Conservation (phyloP, 805 yeast genomes). For the Candida insectalens region DNA sequence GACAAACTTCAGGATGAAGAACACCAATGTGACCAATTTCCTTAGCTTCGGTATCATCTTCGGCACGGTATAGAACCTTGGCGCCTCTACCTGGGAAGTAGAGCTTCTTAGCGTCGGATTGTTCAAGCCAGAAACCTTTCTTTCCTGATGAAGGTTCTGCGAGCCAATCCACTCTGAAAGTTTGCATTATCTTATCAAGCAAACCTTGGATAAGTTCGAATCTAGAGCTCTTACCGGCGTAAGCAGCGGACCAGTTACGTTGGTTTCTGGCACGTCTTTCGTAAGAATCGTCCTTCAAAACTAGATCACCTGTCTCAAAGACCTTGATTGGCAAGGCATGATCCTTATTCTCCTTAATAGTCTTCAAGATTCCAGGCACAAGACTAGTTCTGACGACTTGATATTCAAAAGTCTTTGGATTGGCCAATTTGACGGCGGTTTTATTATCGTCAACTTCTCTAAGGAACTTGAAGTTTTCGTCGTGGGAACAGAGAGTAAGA, state of each 20-base stretch:
- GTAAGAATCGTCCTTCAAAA: conserved; percentile 58
- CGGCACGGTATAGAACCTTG: conserved; percentile 62
- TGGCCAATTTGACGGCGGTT: conserved; percentile 82
- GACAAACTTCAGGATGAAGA: conserved; percentile 89
- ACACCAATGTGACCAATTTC: conserved; percentile 85
- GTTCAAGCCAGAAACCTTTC: conserved; percentile 85
- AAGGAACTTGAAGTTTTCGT: conserved; percentile 88
- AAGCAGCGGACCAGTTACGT: conserved; percentile 91
- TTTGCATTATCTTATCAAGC: conserved; percentile 90
- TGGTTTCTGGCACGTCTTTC: conserved; percentile 90
- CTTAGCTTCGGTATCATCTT: conserved; percentile 44
- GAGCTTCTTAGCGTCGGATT: conserved; percentile 54
- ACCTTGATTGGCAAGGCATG: conserved; percentile 92
- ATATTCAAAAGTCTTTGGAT: conserved; percentile 94
- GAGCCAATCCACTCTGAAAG: conserved; percentile 83
- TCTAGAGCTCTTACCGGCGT: conserved; percentile 91
- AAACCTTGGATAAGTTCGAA: conserved; percentile 93
- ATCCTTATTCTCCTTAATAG: conserved; percentile 91
- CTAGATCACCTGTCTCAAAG: conserved; percentile 93
- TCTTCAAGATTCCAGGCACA: conserved; percentile 89
- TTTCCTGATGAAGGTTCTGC: conserved; percentile 42
- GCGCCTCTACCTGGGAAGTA: conserved; percentile 99
- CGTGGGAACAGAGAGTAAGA: conserved; percentile 89
- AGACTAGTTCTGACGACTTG: conserved; percentile 96
- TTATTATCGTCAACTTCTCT: conserved; percentile 55